Evolutionary conservation across 2,329 filamentous ascomycete genomes (phyloP), one percentile per base, ranked within the genome.

Genomic region (Stemphylium vesicarium): DNA sequence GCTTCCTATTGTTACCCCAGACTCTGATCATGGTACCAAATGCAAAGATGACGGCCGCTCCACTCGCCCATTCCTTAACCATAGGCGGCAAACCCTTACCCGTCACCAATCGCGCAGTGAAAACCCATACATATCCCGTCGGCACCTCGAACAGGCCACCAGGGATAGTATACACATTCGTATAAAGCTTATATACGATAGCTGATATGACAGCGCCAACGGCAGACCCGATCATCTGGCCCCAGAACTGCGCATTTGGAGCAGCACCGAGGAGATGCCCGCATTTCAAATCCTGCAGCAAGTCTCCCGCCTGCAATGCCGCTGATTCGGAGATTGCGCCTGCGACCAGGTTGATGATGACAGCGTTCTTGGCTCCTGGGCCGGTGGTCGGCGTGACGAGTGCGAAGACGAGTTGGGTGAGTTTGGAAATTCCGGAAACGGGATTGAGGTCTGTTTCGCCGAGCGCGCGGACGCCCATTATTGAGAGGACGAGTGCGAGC

Each of bases 281-380:
- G 0, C 95, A 97, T 75, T 99, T 99, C 26, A 99, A 84, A 72
- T 99, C 95, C 73, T 99, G 95, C 84, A 99, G 91, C 50, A 99
- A 85, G 75, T 99, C 95, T 8, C 95, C 95, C 2, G 95, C 94
- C 79, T 99, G 95, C 4, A 98, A 81, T 3, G 95, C 95, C 4
- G 95, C 90, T 4, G 88, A 87, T 74, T 93, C 90, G 10, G 86
- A 89, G 26, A 99, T 88, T 0, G 95, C 95, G 8, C 95, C 95
- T 0, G 94, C 95, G 6, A 99, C 87, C 1, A 99, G 84, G 71
- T 99, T 99, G 71, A 97, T 96, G 51, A 96, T 83, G n/a, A 99
- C 88, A 11, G 92, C 91, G 36, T 92, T 92, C 65, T 89, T 89
- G 2, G 71, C 69, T 6, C 59, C 64, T 0, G 69, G 72, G 67